These are phyloP conservation scores for Handroanthus guayacan DNA, from an alignment of 257 asterid species.

Conservation along the genomic window DNA sequence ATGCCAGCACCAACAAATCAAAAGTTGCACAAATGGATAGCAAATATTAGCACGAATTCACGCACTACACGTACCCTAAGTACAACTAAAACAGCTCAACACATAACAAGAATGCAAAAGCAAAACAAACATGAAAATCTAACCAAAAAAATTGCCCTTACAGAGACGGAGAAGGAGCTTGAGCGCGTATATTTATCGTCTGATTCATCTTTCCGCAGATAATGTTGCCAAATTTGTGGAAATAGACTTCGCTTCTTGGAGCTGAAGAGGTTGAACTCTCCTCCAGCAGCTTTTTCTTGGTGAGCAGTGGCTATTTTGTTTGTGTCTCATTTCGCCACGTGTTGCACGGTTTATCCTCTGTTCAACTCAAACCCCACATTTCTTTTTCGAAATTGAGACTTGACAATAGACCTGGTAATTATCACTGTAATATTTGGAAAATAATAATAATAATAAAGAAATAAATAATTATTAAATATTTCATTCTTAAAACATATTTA, in stretches of 20 bases:
- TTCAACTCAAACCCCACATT: neutral
- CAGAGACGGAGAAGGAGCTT: conserved; percentile 68
- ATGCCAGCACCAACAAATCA: neutral
- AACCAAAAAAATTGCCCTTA: conserved; percentile 36
- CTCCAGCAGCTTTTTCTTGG: neutral
- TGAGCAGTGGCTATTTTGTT: conserved; percentile 37
- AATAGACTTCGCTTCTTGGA: neutral
- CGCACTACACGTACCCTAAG: neutral
- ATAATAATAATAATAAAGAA: too few relatives aligned
- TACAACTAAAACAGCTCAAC: neutral
- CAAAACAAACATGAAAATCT: neutral
- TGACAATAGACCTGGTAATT: too few relatives aligned
- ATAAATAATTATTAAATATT: too few relatives aligned
- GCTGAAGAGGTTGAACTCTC: neutral
- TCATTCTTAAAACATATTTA: too few relatives aligned
- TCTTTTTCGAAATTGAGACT: too few relatives aligned
- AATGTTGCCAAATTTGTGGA: neutral
- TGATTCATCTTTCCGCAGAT: conserved; percentile 46
- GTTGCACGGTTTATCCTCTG: conserved; percentile 45
- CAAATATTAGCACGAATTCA: conserved; percentile 10
- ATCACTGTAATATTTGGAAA: too few relatives aligned
- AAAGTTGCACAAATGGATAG: neutral
- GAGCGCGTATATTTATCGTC: conserved; percentile 64
- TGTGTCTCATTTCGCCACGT: conserved; percentile 55
- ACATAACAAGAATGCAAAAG: neutral